Evolutionary conservation across 2,329 filamentous ascomycete genomes (phyloP).

Genomic region (Penicillium sp.): DNA sequence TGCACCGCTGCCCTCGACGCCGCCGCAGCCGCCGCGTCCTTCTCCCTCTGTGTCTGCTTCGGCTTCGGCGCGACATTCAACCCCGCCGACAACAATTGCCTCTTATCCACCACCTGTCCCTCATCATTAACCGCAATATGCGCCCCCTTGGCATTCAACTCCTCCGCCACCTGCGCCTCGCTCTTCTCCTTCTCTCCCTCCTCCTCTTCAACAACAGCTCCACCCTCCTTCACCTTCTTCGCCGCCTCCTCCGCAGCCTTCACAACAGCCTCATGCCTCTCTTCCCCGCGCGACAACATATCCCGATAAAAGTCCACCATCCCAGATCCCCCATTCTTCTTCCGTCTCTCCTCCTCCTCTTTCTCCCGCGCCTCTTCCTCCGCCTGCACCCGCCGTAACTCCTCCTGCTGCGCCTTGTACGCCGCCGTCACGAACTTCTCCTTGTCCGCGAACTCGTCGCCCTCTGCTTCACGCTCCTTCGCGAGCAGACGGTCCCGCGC

Average conservation of each 20-base stretch:
- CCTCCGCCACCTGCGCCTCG: conserved; percentile 48
- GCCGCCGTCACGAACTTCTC: conserved; percentile 59
- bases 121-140: conserved; percentile 55
- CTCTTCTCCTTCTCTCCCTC: conserved; percentile 33
- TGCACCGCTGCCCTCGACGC: conserved; percentile 34
- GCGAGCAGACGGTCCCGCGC: conserved; percentile 54
- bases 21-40: too few species aligned
- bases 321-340: conserved; percentile 42
- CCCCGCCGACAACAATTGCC: conserved; percentile 53
- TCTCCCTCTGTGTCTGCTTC: too few species aligned
- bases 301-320: conserved; percentile 55
- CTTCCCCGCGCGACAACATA: conserved; percentile 51
- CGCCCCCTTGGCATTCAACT: conserved; percentile 45
- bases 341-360: conserved; percentile 45
- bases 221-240: conserved; percentile 32
- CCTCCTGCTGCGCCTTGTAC: conserved; percentile 57
- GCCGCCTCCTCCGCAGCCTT: conserved; percentile 44
- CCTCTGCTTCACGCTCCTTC: conserved; percentile 55
- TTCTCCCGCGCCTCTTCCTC: conserved; percentile 49
- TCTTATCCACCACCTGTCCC: conserved; percentile 56
- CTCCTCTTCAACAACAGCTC: conserved; percentile 20
- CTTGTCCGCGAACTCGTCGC: conserved; percentile 59
- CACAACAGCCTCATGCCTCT: conserved; percentile 49
- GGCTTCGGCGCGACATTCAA: conserved; percentile 53
- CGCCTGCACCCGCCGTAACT: conserved; percentile 48